These are phyloP conservation scores for Fusarium praegraminearum DNA, from an alignment of 2,329 filamentous ascomycete genomes.

Conservation along the genomic window DNA sequence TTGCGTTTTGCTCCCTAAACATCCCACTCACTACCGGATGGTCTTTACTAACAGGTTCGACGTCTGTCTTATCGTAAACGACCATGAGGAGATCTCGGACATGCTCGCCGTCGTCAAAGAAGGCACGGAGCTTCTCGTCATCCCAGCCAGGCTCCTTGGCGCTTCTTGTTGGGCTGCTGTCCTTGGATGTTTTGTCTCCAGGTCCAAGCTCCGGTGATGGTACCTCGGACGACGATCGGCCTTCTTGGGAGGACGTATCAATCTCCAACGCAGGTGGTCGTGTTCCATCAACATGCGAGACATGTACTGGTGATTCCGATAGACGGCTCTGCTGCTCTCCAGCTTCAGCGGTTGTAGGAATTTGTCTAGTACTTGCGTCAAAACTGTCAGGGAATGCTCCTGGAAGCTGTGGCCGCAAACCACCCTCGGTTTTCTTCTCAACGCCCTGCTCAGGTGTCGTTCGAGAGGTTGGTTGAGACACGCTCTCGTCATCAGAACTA, in stretches of 20 bases:
- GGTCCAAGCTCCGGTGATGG: conserved; percentile 72
- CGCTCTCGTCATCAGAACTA: conserved; percentile 62
- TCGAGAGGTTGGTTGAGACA: conserved; percentile 42
- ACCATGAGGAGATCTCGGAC: conserved; percentile 91
- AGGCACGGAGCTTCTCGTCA: conserved; percentile 84
- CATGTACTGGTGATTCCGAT: conserved; percentile 76
- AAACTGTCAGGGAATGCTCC: conserved; percentile 60
- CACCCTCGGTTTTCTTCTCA: conserved; percentile 40
- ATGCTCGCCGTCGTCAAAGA: conserved; percentile 90
- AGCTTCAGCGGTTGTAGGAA: conserved; percentile 50
- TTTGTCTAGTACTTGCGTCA: conserved; percentile 49
- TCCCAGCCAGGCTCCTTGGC: conserved; percentile 75
- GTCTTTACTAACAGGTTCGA: conserved; percentile 81
- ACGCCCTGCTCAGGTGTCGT: conserved; percentile 31
- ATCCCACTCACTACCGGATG: conserved; percentile 85
- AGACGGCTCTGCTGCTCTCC: conserved; percentile 58
- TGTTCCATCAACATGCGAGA: conserved; percentile 57
- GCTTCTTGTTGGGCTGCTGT: conserved; percentile 54
- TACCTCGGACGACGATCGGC: conserved; percentile 72
- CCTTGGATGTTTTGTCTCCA: conserved; percentile 55
- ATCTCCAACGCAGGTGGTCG: conserved; percentile 75
- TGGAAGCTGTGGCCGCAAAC: conserved; percentile 52
- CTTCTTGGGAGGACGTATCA: conserved; percentile 78
- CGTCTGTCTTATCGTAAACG: conserved; percentile 90
- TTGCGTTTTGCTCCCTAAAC: conserved; percentile 88